Conservation (phyloP, 768 basidiomycete genomes). For the Tricholoma furcatifolium region DNA sequence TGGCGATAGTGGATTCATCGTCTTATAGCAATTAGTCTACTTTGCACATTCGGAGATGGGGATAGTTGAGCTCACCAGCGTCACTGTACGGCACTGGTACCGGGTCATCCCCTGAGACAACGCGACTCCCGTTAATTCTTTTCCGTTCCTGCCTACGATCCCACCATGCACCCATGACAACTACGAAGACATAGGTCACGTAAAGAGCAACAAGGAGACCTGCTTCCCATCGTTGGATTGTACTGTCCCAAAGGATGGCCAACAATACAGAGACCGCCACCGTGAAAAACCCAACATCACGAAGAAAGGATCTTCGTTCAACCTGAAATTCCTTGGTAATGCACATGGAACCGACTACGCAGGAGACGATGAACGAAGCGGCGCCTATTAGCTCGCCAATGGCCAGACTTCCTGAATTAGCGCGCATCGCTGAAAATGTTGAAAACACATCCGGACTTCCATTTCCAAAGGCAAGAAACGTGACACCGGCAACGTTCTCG, state of each 20-base stretch:
- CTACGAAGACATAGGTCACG: constrained; percentile 69
- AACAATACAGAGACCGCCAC: constrained; percentile 76
- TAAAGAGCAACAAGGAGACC: constrained; percentile 71
- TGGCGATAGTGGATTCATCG: constrained; percentile 13
- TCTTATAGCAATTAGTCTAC: constrained; percentile 1
- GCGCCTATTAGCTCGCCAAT: constrained; percentile 96
- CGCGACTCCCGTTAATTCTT: constrained; percentile 52
- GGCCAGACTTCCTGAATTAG: constrained; percentile 83
- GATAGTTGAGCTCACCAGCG: constrained; percentile 43
- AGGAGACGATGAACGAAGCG: constrained; percentile 92
- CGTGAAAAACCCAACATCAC: constrained; percentile 96
- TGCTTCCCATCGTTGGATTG: constrained; percentile 73
- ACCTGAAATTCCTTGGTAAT: constrained; percentile 95
- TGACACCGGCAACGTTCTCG: constrained; percentile 94
- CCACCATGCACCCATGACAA: constrained; percentile 81
- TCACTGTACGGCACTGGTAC: constrained; percentile 58
- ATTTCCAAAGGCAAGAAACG: constrained; percentile 95
- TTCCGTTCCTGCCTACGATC: constrained; percentile 50
- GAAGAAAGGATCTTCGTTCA: constrained; percentile 74
- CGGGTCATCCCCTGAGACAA: constrained; percentile 55
- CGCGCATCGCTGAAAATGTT: constrained; percentile 90
- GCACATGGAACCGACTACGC: constrained; percentile 97
- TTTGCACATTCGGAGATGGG: neutral
- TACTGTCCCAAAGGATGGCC: constrained; percentile 72
- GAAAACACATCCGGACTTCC: constrained; percentile 96